Conservation (phyloP, 352 stramenopile species). For the Pythium plurisporium region DNA sequence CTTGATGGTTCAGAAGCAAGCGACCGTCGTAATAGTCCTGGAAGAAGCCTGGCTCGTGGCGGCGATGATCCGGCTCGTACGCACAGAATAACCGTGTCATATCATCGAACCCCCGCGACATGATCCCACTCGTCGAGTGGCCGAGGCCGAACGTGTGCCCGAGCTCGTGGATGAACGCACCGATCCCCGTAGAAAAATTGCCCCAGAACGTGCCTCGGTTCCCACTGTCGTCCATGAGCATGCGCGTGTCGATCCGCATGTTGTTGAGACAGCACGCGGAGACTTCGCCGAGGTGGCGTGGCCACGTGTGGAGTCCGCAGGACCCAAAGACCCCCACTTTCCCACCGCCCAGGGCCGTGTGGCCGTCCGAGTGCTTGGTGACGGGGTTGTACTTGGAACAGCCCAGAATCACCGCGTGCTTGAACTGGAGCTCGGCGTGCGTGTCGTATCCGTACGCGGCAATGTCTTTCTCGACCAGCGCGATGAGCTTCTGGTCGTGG, state of each 20-base stretch:
- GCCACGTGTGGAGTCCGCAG: slow-evolving; percentile 64
- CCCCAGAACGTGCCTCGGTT: slow-evolving; percentile 53
- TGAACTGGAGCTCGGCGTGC: slow-evolving; percentile 33
- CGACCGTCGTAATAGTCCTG: slow-evolving; percentile 19
- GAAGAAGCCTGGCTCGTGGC: slow-evolving; percentile 25
- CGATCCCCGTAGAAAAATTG: slow-evolving; percentile 62
- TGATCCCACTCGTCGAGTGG: slow-evolving; percentile 52
- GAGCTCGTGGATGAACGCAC: slow-evolving; percentile 61
- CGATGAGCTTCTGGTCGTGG: slow-evolving; percentile 58
- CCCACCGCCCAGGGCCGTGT: slow-evolving; percentile 53
- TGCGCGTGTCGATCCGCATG: slow-evolving; percentile 35
- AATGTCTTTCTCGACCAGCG: slow-evolving; percentile 50
- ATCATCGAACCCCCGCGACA: slow-evolving; percentile 69
- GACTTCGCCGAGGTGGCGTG: slow-evolving; percentile 39
- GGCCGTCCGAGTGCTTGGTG: slow-evolving; percentile 46
- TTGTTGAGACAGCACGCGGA: slow-evolving; percentile 56
- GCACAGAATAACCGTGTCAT: slow-evolving; percentile 59
- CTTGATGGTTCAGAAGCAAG: slow-evolving; percentile 32
- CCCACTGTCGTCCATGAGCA: slow-evolving; percentile 59
- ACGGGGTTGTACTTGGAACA: slow-evolving; percentile 54
- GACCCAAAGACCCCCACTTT: slow-evolving; percentile 65
- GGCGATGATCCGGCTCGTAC: slow-evolving; percentile 20
- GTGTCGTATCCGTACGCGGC: slow-evolving; percentile 28
- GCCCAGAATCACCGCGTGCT: slow-evolving; percentile 68
- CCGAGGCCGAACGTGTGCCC: slow-evolving; percentile 61